These are phyloP conservation scores for Penicillium sp. DNA, from an alignment of 2,329 filamentous ascomycete species.

Conservation along the genomic window DNA sequence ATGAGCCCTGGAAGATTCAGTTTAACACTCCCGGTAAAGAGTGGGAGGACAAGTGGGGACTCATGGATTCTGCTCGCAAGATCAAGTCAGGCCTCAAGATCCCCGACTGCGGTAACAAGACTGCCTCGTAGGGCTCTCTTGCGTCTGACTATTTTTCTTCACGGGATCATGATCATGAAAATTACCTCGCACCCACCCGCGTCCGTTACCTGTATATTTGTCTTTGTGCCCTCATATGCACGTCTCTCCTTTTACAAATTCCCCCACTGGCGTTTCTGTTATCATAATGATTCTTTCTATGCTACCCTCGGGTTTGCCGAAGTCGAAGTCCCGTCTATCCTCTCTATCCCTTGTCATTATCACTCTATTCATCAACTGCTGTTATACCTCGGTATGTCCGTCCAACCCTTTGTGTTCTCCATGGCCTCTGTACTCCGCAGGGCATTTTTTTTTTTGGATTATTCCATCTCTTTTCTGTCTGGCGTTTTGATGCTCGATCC, in stretches of 20 bases:
- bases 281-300: not conserved
- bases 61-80: constrained; percentile 84
- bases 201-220: constrained; percentile 13
- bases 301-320: not conserved
- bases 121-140: constrained; percentile 51
- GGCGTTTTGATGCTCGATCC: not conserved
- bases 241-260: not conserved
- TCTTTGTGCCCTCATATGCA: constrained; percentile 7
- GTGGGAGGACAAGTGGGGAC: constrained; percentile 96
- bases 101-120: constrained; percentile 82
- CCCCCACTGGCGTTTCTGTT: not conserved
- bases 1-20: constrained; percentile 89
- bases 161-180: constrained; percentile 32
- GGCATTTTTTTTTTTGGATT: not conserved
- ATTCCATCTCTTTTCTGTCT: not conserved
- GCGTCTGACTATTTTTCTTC: constrained; percentile 9
- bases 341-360: not conserved
- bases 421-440: not conserved
- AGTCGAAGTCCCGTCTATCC: not conserved
- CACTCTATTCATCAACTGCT: not conserved
- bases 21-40: constrained; percentile 72
- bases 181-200: constrained; percentile 3
- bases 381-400: not conserved
- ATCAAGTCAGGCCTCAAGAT: constrained; percentile 85
- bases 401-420: not conserved